phyloP scores from a whole-genome alignment of 805 yeast species.

The Zygoascus tannicola region DNA sequence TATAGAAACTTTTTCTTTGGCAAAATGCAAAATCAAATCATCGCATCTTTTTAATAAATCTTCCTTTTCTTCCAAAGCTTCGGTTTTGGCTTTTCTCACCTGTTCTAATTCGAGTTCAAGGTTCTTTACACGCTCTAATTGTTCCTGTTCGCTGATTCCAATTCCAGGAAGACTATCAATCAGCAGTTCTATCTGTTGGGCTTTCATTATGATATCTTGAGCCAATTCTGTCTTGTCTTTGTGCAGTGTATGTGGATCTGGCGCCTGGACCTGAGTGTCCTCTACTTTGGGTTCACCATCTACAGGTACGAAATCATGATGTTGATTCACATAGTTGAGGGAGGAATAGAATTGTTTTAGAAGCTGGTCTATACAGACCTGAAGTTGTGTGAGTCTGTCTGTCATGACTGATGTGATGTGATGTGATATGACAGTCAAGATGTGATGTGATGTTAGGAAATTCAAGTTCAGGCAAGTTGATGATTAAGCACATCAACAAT shows the following conservation, averaged over 20 bases:
- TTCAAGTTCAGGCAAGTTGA: too few species aligned
- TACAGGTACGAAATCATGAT: conserved; percentile 50
- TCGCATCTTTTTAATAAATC: conserved; percentile 53
- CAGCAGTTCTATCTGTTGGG: conserved; percentile 76
- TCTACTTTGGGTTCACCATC: conserved; percentile 47
- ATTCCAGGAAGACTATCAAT: conserved; percentile 90
- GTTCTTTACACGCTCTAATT: conserved; percentile 50
- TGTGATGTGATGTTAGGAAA: too few species aligned
- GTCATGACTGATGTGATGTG: too few species aligned
- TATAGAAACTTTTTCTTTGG: conserved; percentile 36
- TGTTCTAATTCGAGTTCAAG: conserved; percentile 53
- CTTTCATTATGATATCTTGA: conserved; percentile 73
- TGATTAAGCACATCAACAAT: too few species aligned
- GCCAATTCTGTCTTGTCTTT: conserved; percentile 58
- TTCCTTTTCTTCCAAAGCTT: conserved; percentile 56
- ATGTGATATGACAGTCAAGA: too few species aligned
- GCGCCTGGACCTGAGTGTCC: conserved; percentile 40
- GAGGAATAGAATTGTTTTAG: conserved; percentile 30
- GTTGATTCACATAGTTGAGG: conserved; percentile 49
- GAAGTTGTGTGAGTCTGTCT: conserved; percentile 84
- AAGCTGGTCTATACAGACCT: conserved; percentile 70
- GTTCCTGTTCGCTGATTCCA: conserved; percentile 71
- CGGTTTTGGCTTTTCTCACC: conserved; percentile 49
- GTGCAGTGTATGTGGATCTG: conserved; percentile 20
- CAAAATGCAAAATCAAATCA: conserved; percentile 50